phyloP scores from a whole-genome alignment of 225 moss, liverwort and hornwort genomes.

The Climacium dendroides region DNA sequence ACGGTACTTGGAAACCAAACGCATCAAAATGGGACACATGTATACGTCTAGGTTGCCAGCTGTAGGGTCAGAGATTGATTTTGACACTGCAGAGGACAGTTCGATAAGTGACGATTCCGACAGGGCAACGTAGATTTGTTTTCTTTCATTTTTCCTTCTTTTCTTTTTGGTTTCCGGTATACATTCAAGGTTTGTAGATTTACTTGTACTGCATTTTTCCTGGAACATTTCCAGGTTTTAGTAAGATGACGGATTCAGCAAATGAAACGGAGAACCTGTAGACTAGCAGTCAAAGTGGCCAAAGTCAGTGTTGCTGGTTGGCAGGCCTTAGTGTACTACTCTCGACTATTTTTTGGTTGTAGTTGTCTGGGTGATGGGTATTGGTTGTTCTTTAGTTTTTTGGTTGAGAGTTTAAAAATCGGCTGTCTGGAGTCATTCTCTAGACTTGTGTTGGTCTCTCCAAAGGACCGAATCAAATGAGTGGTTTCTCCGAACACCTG shows the following conservation, averaged over 20 bases:
- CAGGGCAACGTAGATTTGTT: not conserved
- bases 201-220: constrained; percentile 3
- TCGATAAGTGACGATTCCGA: not conserved
- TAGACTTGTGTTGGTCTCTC: not conserved
- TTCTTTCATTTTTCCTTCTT: not conserved
- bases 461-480: not conserved
- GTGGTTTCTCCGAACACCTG: not conserved
- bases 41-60: constrained; percentile 62
- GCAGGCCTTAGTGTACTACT: not conserved
- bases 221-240: constrained; percentile 43
- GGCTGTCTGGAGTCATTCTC: not conserved
- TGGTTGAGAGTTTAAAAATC: not conserved
- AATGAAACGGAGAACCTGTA: not conserved
- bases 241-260: not conserved
- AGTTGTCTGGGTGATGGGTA: not conserved
- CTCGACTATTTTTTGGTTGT: not conserved
- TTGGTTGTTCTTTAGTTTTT: not conserved
- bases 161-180: not conserved
- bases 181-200: not conserved
- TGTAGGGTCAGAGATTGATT: constrained; percentile 4
- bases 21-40: constrained; percentile 82
- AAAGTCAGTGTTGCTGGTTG: not conserved
- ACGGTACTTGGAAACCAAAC: constrained; percentile 89
- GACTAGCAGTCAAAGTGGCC: not conserved
- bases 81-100: not conserved